These are phyloP conservation scores for Pichia sp. DNA, from an alignment of 1,139 yeast genomes.

Conservation along the genomic window DNA sequence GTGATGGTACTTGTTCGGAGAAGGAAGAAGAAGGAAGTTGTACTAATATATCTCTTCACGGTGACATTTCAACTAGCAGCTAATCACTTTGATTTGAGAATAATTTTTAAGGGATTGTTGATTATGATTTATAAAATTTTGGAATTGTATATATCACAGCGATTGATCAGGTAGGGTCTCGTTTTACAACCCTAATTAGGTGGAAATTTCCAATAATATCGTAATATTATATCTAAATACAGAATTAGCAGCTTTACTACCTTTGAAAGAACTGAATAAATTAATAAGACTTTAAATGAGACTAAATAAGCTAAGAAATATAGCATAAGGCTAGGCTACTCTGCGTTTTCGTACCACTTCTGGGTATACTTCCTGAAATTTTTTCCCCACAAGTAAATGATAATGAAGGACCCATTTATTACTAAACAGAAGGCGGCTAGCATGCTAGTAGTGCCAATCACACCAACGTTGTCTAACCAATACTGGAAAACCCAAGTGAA, in stretches of 20 bases:
- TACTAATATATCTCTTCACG: background rate
- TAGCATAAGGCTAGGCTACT: background rate
- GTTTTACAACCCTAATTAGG: no score
- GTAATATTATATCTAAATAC: no score
- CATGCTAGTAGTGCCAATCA: slow-evolving; percentile 38
- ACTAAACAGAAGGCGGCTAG: slow-evolving; percentile 42
- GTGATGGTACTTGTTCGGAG: background rate
- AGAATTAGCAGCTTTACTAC: no score
- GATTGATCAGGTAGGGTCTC: no score
- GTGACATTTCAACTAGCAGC: background rate
- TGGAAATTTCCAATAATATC: no score
- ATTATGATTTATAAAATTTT: no score
- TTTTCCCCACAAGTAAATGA: slow-evolving; percentile 7
- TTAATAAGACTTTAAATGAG: no score
- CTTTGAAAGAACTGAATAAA: no score
- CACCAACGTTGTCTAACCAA: slow-evolving; percentile 1
- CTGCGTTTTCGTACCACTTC: slow-evolving; percentile 4
- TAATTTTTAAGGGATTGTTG: no score
- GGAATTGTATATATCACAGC: no score
- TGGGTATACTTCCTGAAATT: slow-evolving; percentile 7
- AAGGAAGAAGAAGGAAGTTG: background rate
- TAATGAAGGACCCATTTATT: slow-evolving; percentile 30
- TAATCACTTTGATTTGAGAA: no score
- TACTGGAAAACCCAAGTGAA: no score
- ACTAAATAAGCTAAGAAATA: background rate